Evolutionary conservation across 805 yeast genomes (phyloP).

Genomic region (Pichia scutulata): DNA sequence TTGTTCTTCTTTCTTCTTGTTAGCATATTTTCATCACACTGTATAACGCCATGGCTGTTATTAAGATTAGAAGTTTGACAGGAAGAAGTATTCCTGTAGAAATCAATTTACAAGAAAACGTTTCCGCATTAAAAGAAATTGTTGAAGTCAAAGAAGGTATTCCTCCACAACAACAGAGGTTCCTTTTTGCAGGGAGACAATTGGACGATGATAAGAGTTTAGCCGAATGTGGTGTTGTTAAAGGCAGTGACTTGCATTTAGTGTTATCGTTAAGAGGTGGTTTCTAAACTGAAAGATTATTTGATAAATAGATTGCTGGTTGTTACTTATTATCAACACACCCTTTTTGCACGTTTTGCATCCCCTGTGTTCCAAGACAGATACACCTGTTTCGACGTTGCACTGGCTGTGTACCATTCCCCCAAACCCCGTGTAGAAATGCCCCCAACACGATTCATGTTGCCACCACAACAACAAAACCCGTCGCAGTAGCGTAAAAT

Average conservation of each 20-base stretch:
- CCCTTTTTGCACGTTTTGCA: background rate
- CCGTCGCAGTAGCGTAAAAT: background rate
- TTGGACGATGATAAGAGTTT: constrained; percentile 79
- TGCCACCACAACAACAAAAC: background rate
- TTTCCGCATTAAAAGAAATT: constrained; percentile 71
- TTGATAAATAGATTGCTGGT: background rate
- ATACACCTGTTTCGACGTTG: too few species aligned
- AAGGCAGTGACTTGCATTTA: constrained; percentile 84
- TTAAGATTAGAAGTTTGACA: constrained; percentile 39
- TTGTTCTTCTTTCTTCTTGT: background rate
- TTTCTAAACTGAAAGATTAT: background rate
- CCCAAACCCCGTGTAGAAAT: background rate
- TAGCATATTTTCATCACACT: background rate
- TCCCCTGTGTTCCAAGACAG: background rate
- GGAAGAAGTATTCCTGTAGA: constrained; percentile 77
- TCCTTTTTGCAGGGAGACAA: constrained; percentile 86
- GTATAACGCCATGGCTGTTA: constrained; percentile 18
- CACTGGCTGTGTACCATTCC: background rate
- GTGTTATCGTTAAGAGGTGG: constrained; percentile 95
- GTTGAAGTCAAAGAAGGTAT: constrained; percentile 96
- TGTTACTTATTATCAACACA: background rate
- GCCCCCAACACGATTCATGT: background rate
- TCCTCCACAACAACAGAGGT: constrained; percentile 92
- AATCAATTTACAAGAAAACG: constrained; percentile 60
- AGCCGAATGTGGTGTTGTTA: constrained; percentile 61